Evolutionary conservation across 1,284 basidiomycete species (phyloP), one percentile per base, ranked within the genome.

Genomic region (Trichosporon asahii): DNA sequence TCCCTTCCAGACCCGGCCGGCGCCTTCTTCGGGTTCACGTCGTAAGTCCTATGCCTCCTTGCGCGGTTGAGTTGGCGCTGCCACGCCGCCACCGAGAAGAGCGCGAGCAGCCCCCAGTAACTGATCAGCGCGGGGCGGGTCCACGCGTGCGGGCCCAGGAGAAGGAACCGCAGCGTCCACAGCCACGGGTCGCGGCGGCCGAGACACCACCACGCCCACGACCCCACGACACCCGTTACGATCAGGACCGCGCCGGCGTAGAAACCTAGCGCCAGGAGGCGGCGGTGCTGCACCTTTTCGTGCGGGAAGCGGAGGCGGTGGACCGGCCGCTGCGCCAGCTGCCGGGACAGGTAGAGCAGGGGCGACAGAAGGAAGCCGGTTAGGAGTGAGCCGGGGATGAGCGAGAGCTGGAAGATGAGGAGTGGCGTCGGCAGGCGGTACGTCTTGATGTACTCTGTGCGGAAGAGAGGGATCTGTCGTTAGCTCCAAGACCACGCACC

Each of bases 341-440:
- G 90, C 0, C 97, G 89, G 15, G 95, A 97, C 18, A 98, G 88
- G 68, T 95, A 91, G 18, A 99, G 90, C 11, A 99, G 86, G 0
- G 97, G 97, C 0, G 94, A 94, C n/a, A 99, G 88, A 12, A 98
- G 85, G 83, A 98, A 94, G 5, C 97, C 97, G 15, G 91, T 90
- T 27, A 98, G 86, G 70, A 99, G 89, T 0, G 94, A 92, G 29
- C 97, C 97, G 9, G 92, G 93, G 64, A 99, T 91, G 44, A 99
- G 87, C 0, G 97, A 94, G 53, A 96, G 88, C 80, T 99, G 97
- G 82, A 95, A 96, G 64, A 91, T 89, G 64, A 99, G 87, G 12
- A 99, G 87, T 3, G 96, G 95, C 0, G 93, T 97, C 2, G 97
- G 95, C 1, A 95, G 86, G 40, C 97, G 90, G 80, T 94, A 98